These are phyloP conservation scores for Phlebiopsis gigantea DNA, from an alignment of 768 basidiomycete genomes.

Conservation along the genomic window DNA sequence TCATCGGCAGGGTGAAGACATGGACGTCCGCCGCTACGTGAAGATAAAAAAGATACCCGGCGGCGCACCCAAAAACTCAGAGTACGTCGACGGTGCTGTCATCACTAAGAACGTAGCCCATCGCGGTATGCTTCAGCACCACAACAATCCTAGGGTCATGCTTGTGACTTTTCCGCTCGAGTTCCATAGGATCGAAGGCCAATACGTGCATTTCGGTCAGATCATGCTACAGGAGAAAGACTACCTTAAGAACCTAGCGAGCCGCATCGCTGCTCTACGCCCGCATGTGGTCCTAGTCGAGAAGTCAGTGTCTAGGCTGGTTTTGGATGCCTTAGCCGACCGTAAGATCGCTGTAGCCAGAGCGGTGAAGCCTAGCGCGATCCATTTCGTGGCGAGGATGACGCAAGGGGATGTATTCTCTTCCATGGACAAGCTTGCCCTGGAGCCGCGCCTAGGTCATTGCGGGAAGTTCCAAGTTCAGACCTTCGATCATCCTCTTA, in stretches of 20 bases:
- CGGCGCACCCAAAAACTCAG: constrained; percentile 85
- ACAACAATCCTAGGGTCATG: constrained; percentile 91
- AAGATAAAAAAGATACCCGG: constrained; percentile 99
- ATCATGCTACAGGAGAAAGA: constrained; percentile 91
- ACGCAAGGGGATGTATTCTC: constrained; percentile 94
- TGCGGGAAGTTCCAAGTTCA: constrained; percentile 83
- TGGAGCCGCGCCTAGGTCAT: constrained; percentile 86
- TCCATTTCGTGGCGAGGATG: constrained; percentile 87
- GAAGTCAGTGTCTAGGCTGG: constrained; percentile 85
- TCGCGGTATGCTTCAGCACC: constrained; percentile 83
- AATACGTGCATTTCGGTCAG: constrained; percentile 90
- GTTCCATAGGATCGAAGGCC: constrained; percentile 87
- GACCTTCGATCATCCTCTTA: constrained; percentile 90
- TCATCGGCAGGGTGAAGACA: constrained; percentile 82
- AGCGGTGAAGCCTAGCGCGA: constrained; percentile 81
- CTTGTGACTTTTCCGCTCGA: constrained; percentile 93
- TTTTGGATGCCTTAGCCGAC: constrained; percentile 78
- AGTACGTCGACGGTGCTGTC: constrained; percentile 94
- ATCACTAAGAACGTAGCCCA: constrained; percentile 98
- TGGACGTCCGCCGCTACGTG: constrained; percentile 92
- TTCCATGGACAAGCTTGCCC: constrained; percentile 88
- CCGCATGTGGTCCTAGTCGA: constrained; percentile 93
- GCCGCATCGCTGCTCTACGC: constrained; percentile 83
- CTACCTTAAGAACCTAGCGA: constrained; percentile 82
- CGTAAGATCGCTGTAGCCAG: constrained; percentile 89